Evolutionary conservation across 139 green algal species (phyloP).

Genomic region (Chlorella vulgaris): DNA sequence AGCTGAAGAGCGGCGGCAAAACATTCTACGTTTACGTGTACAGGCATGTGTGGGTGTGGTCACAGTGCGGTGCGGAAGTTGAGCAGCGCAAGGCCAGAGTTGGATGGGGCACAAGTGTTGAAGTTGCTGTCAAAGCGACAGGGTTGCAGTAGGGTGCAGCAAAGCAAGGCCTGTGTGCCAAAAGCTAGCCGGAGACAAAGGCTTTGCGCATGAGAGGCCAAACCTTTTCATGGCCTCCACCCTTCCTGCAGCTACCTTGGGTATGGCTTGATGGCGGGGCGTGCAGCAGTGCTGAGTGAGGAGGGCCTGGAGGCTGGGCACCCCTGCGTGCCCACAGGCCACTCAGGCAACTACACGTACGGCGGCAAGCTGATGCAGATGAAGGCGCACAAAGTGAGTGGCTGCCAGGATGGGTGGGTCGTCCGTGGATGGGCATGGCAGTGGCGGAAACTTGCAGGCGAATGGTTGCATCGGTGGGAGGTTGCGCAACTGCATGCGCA

Average conservation of each 20-base stretch:
- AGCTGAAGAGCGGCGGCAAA: conserved; percentile 65
- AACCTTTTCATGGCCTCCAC: not conserved
- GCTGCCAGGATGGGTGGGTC: not conserved
- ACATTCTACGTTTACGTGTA: conserved; percentile 95
- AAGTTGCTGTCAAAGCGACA: not conserved
- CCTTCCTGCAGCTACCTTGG: conserved; percentile 83
- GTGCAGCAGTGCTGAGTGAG: conserved; percentile 82
- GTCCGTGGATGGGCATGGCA: not conserved
- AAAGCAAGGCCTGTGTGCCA: too few species aligned
- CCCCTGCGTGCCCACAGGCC: conserved; percentile 77
- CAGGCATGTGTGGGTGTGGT: conserved; percentile 52
- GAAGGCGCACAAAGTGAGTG: conserved; percentile 3
- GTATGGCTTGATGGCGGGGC: conserved; percentile 96
- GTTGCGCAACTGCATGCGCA: too few species aligned
- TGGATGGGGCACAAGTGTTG: too few species aligned
- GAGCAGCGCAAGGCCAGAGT: too few species aligned
- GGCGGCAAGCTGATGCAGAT: conserved; percentile 55
- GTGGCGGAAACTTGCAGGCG: conserved; percentile 18
- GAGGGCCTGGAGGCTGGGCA: conserved; percentile 51
- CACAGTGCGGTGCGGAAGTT: too few species aligned
- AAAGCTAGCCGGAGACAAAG: too few species aligned
- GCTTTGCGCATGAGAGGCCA: too few species aligned
- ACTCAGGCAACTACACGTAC: conserved; percentile 61
- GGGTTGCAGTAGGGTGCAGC: not conserved
- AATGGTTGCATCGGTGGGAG: too few species aligned